Base-by-base conservation (phyloP, 441 rosid genomes). In the Hura crepitans region DNA sequence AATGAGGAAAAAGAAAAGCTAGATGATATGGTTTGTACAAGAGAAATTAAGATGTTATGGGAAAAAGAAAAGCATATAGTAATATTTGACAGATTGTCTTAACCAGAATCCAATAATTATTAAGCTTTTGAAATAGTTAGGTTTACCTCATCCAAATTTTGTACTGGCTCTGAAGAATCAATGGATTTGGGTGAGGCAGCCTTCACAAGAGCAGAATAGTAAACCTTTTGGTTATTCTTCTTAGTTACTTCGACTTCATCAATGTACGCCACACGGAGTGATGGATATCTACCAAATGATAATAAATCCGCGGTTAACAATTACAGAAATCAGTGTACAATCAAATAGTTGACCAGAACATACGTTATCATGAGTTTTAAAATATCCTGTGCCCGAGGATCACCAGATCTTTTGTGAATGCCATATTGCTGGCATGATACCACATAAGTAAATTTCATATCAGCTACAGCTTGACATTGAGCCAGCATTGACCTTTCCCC, bases 351-450 rank as follows among this genome's bases (percentile, higher is more conserved):
- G 54, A 50, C 23, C 25, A 6, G 11, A 72, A 60, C 84, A 63
- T 74, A 96, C 99, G 78, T 71, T 59, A 93, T 93, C 99, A 96
- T 91, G 61, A 96, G 97, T 83, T 83, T 87, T 75, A 96, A 65
- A 74, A 91, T 96, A 83, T 86, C 98, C 67, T 87, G 96, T 12
- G 99, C 98, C 80, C 97, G 92, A 55, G 62, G 77, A 77, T 90
- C 85, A 60, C 93, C 96, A 31, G 98, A 89, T 72, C 99, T 85
- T 80, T 96, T 96, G 72, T 91, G 84, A 74, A 87, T 90, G 56
- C 99, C 99, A 82, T 96, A 96, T 65, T 82, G 94, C 77, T 96
- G 99, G 76, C 99, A 96, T 55, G 99, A 96, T 55, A 96, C 99
- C 65, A 96, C 98, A 82, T 86, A 89, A 9, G 91, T 84, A 75